Evolutionary conservation across 345 rosid species (phyloP), one percentile per base, ranked within the genome.

Genomic region (Erucastrum elatum): DNA sequence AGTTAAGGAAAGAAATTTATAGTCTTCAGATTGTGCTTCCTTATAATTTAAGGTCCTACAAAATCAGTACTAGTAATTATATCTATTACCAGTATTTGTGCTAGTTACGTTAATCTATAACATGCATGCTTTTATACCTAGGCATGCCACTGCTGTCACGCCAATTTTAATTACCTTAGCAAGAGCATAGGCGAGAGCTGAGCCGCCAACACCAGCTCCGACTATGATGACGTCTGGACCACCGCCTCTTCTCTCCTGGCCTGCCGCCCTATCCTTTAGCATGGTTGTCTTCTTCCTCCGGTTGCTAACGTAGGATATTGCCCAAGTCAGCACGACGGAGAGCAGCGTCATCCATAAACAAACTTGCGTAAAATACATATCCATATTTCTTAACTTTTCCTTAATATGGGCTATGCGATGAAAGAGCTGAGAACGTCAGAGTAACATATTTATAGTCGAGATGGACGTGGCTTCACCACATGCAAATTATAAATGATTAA

Each of bases 221-320:
- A 88, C 91, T 37, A 90, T 82, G 84, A 90, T 78, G 80, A 90
- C 81, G 8, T 90, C 90, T 29, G 79, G 53, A 26, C 31, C 83
- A 26, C 58, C 83, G 4, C 76, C 63, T n/a, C n/a, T 29, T 21
- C 59, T 26, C 66, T 74, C 71, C 26, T 69, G 67, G 0, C 0
- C 34, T 11, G 44, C 44, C 44, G 10, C 64, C 5, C 11, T 55
- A 25, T 78, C 68, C n/a, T 15, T 72, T 21, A 62, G 5, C 73
- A 65, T 31, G 2, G 15, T n/a, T 3, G 21, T 7, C n/a, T 72
- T 78, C 37, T 72, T 78, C 2, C 39, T 31, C 29, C 8, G 4
- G 16, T 71, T 71, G 4, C 53, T 8, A 1, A 72, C 5, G 67
- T 65, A n/a, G 21, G 66, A 55, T 2, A 66, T 8, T 25, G 63